Evolutionary conservation across 768 basidiomycete species (phyloP), one percentile per base, ranked within the genome.

Genomic region (Macrolepiota dolichaula): DNA sequence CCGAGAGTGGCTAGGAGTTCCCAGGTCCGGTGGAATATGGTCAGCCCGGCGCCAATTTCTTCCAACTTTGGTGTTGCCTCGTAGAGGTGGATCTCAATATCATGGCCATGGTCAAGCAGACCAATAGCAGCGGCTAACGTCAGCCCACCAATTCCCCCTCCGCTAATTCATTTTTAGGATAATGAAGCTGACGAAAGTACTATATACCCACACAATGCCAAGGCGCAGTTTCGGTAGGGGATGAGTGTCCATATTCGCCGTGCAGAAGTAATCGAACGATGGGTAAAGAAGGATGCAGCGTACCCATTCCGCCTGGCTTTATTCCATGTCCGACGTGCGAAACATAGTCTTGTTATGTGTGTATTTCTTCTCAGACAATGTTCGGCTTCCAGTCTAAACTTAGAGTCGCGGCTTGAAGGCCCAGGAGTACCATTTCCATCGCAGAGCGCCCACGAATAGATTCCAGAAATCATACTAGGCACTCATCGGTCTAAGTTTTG

Each of bases 31-130:
- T 46, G 65, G 64, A 49, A 80, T 55, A 61, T 72, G 53, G 68
- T 77, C 70, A 66, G 64, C 19, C 79, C 79, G 1, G 77, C 77
- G 13, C 78, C 79, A 24, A 76, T 46, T 61, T 78, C 74, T 17
- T 70, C 68, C 55, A 77, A 69, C 40, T 72, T 56, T 40, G 66
- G 67, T 32, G 77, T 71, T 9, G 79, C 73, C 64, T 80, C 78
- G 46, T 77, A 80, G 15, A 80, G 64, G 59, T 79, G 73, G 10
- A 80, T 68, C 19, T 67, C 63, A 29, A 70, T 57, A 11, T 55
- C n/a, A 17, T 66, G 56, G 24, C 72, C 65, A 17, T 75, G 66
- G 36, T 72, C 68, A 0, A 72, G 61, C 5, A 62, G 64, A 27
- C 64, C 65, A 12, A 71, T 62, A 17, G 70, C 64, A 4, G 69